Base-by-base conservation (phyloP, 179 eudicot species). In the Sideroxylon spinosum region DNA sequence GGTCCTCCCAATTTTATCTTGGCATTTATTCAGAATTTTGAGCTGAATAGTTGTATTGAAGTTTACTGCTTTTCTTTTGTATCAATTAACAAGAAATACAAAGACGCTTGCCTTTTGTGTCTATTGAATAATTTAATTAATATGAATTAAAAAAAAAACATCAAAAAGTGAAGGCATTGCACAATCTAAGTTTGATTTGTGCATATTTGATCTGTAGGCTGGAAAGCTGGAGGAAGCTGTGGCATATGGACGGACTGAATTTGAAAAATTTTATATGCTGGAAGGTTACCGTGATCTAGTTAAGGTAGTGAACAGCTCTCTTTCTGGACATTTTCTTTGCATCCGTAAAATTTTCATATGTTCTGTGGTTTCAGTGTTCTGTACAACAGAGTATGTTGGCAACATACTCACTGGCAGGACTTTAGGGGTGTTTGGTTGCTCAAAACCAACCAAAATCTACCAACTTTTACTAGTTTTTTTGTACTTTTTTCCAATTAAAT, bases 181-280 rank as follows among this genome's bases (percentile, higher is more conserved):
- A 55, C 14, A 71, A 26, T 23, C 28, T 0, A 52, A 73, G 48
- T 73, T 67, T 75, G 61, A 52, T 59, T 17, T 66, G 12, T 44
- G 17, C 19, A 32, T 64, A 19, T 69, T 70, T 66, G 49, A 57
- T 52, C 53, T 89, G 86, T 82, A 93, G 97, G 87, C 68, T 68
- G 90, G 88, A 74, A 82, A 86, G 79, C 87, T 93, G 74, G 97
- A 90, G 86, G 86, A 87, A 68, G 97, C 97, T 81, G 82, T 95
- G 64, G 76, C 71, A 71, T 88, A 93, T 81, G 98, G 93, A 65
- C 84, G 91, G 82, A 85, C 17, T 6, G 87, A 85, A 78, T 84
- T 95, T 82, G 89, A 82, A 62, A 91, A 83, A 63, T 91, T 86
- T 82, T 84, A 79, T 75, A 76, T 52, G 20, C 61, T 80, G 68